Base-by-base conservation (phyloP, 2,329 filamentous ascomycete genomes). In the Thelonectria rubi region DNA sequence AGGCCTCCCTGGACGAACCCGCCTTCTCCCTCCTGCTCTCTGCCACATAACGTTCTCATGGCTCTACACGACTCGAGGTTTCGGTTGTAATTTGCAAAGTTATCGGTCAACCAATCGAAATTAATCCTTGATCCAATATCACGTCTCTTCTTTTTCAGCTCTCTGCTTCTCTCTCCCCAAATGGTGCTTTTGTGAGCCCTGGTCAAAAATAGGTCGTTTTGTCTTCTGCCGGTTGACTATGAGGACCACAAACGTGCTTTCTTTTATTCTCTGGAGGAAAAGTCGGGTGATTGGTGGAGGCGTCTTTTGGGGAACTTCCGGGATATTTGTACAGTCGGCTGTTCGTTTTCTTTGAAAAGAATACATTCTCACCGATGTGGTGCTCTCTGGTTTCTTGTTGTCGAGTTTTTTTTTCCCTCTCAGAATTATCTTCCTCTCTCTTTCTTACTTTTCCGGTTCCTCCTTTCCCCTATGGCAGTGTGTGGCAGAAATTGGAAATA, bases 51-150 rank as follows among this genome's bases (percentile, higher is more conserved):
- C 74, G 75, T 72, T 72, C 71, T 67, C 74, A 75, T 77, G 76
- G 71, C 74, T 76, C 73, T 77, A 76, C 73, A 74, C 74, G 73
- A 74, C 72, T 78, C 78, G 77, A 80, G 78, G 80, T 80, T 79
- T 83, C 80, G 83, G 81, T 84, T 86, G 83, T 85, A 84, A 81
- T 81, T 83, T 81, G 78, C 81, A 81, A 82, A 81, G 77, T 80
- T 80, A 81, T 82, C 76, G 77, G 75, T 79, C 78, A 79, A 81
- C 79, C 78, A 84, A 83, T 82, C 83, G 83, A 85, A 82, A 78
- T 81, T 78, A 81, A 79, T 83, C 74, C 68, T 73, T 77, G 72
- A 76, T 74, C 67, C 69, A 71, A 70, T 73, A 63, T 71, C 68
- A 59, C 69, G 67, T 74, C 67, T 69, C 69, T 72, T 69, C 64